These are phyloP conservation scores for Melanogaster broomeanus DNA, from an alignment of 768 basidiomycete species.

Conservation along the genomic window DNA sequence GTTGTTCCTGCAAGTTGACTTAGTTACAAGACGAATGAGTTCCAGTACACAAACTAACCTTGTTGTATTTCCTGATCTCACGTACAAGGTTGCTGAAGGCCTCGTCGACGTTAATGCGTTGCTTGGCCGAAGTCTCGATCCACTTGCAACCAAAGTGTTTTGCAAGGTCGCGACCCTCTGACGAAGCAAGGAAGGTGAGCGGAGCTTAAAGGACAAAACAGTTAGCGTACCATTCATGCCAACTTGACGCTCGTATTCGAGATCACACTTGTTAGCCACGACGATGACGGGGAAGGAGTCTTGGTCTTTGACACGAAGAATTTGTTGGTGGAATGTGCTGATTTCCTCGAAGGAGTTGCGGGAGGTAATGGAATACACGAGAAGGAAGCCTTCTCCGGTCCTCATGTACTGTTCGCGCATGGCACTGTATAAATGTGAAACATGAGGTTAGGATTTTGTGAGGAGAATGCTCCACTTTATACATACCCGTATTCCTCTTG, in stretches of 20 bases:
- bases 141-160: conserved; percentile 94
- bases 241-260: conserved; percentile 95
- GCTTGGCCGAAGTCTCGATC: conserved; percentile 95
- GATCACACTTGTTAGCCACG: conserved; percentile 97
- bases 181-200: neutral
- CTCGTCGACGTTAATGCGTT: conserved; percentile 95
- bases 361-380: conserved; percentile 98
- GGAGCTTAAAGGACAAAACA: neutral
- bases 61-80: conserved; percentile 92
- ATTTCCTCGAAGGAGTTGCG: conserved; percentile 98
- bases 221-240: conserved; percentile 79
- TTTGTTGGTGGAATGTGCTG: conserved; percentile 93
- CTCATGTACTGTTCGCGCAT: conserved; percentile 99
- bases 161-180: conserved; percentile 97
- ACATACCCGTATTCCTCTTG: conserved; percentile 97
- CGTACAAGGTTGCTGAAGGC: conserved; percentile 92
- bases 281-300: conserved; percentile 95
- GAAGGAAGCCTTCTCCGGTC: conserved; percentile 95
- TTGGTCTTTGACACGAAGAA: conserved; percentile 94
- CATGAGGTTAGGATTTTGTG: conserved; percentile 2
- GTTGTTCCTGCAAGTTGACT: conserved; percentile 58
- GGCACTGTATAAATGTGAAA: conserved; percentile 52
- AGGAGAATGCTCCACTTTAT: neutral
- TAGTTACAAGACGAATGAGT: neutral
- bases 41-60: conserved; percentile 47